Evolutionary conservation across 2,329 filamentous ascomycete species (phyloP).

Genomic region (Penicillium sp.): DNA sequence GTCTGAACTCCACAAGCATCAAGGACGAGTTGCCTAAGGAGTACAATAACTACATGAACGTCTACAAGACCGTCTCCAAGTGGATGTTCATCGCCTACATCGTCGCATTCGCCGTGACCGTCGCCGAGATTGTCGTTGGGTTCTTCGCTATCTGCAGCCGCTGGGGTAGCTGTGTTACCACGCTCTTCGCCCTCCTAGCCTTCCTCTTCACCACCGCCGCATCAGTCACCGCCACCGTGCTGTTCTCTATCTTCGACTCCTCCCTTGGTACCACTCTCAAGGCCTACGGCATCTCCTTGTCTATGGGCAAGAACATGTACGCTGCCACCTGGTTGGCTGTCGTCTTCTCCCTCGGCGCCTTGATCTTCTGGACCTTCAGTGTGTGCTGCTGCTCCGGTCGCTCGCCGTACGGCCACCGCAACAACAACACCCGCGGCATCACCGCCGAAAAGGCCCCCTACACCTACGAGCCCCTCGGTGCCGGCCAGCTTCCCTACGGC

Average conservation of each 20-base stretch:
- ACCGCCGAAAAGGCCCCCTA: constrained; percentile 62
- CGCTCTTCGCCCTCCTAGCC: constrained; percentile 65
- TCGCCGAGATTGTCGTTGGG: constrained; percentile 72
- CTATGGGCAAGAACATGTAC: constrained; percentile 70
- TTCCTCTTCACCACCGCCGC: constrained; percentile 63
- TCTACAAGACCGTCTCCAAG: constrained; percentile 72
- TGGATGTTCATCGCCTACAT: constrained; percentile 85
- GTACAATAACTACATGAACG: constrained; percentile 66
- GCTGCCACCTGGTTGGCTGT: constrained; percentile 76
- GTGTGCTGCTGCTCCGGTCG: constrained; percentile 87
- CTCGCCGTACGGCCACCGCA: constrained; percentile 49
- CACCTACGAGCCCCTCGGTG: constrained; percentile 59
- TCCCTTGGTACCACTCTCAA: constrained; percentile 67
- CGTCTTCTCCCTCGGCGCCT: constrained; percentile 72
- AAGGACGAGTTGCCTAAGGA: constrained; percentile 68
- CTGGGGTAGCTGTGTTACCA: constrained; percentile 78
- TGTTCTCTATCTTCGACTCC: constrained; percentile 69
- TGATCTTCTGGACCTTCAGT: constrained; percentile 88
- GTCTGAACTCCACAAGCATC: constrained; percentile 57
- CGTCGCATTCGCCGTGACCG: constrained; percentile 69
- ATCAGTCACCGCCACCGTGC: constrained; percentile 72
- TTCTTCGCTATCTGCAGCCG: constrained; percentile 82
- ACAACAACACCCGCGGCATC: constrained; percentile 44
- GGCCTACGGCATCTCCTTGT: constrained; percentile 69
- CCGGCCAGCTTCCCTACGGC: constrained; percentile 24